Conservation (phyloP, 2,329 filamentous ascomycete genomes). For the Beauveria rudraprayagi region DNA sequence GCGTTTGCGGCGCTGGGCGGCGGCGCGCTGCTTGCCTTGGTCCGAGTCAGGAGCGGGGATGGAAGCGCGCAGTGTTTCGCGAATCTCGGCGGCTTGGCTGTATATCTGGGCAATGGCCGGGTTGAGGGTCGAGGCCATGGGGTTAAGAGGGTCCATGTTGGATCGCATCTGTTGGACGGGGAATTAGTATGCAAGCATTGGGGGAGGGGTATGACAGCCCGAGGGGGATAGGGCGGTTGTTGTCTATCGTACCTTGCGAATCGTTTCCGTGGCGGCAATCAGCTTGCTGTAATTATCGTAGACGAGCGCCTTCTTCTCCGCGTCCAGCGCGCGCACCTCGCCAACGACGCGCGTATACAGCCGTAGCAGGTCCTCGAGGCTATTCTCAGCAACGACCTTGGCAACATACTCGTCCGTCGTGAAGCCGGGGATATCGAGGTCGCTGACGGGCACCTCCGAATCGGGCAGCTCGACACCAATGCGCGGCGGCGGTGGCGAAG, state of each 20-base stretch:
- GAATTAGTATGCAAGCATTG: background rate
- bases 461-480: conserved; percentile 32
- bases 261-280: conserved; percentile 94
- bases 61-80: conserved; percentile 39
- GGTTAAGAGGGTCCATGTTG: conserved; percentile 72
- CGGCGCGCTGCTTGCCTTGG: conserved; percentile 26
- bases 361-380: conserved; percentile 59
- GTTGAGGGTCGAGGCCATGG: conserved; percentile 64
- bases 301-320: conserved; percentile 92
- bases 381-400: conserved; percentile 50
- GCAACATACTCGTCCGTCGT: conserved; percentile 62
- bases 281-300: conserved; percentile 98
- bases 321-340: conserved; percentile 84
- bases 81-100: conserved; percentile 47
- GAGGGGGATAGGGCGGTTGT: too few relatives aligned
- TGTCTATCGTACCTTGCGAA: conserved; percentile 54
- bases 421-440: conserved; percentile 69
- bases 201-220: background rate
- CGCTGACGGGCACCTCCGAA: conserved; percentile 54
- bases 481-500: conserved; percentile 24
- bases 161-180: conserved; percentile 54
- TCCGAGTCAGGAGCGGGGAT: conserved; percentile 39
- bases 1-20: conserved; percentile 26
- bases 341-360: conserved; percentile 64
- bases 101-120: conserved; percentile 70